phyloP scores from a whole-genome alignment of 768 basidiomycete species.

The Naganishia vishniacii region DNA sequence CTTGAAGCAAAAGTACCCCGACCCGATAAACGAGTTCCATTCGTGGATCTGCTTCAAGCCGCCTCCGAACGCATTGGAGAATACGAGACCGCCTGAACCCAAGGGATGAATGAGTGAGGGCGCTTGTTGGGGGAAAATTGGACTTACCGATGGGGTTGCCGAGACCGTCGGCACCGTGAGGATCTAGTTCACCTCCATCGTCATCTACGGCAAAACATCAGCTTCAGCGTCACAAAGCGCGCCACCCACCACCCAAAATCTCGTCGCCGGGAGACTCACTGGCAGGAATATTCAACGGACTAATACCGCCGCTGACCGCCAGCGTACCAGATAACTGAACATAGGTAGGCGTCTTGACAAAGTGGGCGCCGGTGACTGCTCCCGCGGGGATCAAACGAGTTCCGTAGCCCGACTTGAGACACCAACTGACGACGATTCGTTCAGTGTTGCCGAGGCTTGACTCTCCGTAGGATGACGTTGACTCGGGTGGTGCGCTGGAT shows the following conservation, averaged over 20 bases:
- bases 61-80: slow-evolving; percentile 50
- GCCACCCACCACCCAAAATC: slow-evolving; percentile 50
- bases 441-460: slow-evolving; percentile 49
- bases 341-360: slow-evolving; percentile 52
- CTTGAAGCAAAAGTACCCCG: slow-evolving; percentile 41
- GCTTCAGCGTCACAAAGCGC: too few relatives aligned
- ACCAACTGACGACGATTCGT: slow-evolving; percentile 50
- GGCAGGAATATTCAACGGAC: slow-evolving; percentile 43
- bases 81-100: slow-evolving; percentile 48
- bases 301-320: background rate
- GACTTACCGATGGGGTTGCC: slow-evolving; percentile 49
- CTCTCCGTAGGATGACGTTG: slow-evolving; percentile 19
- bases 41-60: slow-evolving; percentile 47
- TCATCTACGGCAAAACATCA: slow-evolving; percentile 50
- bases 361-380: slow-evolving; percentile 48
- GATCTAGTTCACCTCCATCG: slow-evolving; percentile 52
- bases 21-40: slow-evolving; percentile 38
- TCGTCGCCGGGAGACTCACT: background rate
- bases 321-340: slow-evolving; percentile 41
- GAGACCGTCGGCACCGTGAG: slow-evolving; percentile 52
- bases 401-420: slow-evolving; percentile 46
- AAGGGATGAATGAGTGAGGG: too few relatives aligned
- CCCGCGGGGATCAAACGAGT: slow-evolving; percentile 52
- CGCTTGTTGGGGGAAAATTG: background rate
- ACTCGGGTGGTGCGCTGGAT: slow-evolving; percentile 10